Conservation (phyloP, 345 rosid genomes). For the Eucalyptus cloeziana region DNA sequence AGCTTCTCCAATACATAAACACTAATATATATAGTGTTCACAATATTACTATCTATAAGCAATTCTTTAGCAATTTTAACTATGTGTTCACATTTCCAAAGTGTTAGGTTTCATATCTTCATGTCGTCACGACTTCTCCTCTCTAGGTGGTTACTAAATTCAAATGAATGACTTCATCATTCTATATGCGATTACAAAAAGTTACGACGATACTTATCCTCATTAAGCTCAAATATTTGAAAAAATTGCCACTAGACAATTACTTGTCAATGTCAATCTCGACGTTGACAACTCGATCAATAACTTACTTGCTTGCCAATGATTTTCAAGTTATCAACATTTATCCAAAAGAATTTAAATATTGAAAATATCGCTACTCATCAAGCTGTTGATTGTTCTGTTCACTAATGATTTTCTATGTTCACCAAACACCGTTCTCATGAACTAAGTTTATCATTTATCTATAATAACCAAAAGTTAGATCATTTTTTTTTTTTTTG, state of each 20-base stretch:
- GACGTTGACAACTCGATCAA: fast-evolving
- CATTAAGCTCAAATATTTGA: not conserved
- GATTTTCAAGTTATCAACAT: not conserved
- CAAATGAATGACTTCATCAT: not conserved
- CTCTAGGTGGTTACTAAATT: not conserved
- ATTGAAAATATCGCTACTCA: not conserved
- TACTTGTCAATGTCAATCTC: not conserved
- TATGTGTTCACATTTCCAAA: not conserved
- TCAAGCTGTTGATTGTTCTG: fast-evolving
- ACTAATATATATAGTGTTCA: not conserved
- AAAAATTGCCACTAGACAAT: not conserved
- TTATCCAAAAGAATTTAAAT: not conserved
- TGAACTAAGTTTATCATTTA: no score
- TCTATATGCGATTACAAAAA: not conserved
- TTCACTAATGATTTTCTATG: fast-evolving
- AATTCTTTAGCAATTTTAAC: not conserved
- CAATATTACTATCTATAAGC: fast-evolving
- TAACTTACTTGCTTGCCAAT: not conserved
- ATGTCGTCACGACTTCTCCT: not conserved
- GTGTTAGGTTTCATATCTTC: not conserved
- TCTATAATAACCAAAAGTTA: no score
- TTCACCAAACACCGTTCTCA: fast-evolving
- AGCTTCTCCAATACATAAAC: not conserved
- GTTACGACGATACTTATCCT: fast-evolving
- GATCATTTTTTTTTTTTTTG: no score